phyloP scores from a whole-genome alignment of 2,329 filamentous ascomycete genomes.

The Plenodomus lindquistii region DNA sequence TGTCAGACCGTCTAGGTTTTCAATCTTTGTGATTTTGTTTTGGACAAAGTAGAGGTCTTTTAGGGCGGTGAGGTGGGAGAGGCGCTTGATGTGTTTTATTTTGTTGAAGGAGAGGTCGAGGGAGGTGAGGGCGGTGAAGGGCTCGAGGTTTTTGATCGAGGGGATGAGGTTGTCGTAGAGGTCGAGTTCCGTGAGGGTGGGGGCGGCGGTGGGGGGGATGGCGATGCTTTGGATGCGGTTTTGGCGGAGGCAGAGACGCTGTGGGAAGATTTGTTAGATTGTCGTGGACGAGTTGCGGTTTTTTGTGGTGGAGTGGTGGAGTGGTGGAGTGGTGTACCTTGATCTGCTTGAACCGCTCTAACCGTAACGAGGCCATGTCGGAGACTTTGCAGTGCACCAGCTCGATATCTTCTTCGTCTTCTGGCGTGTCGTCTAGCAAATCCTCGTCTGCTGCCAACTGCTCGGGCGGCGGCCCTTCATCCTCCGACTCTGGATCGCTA shows the following conservation, averaged over 20 bases:
- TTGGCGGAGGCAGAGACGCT: slow-evolving; percentile 85
- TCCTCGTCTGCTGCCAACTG: slow-evolving; percentile 50
- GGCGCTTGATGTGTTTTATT: slow-evolving; percentile 95
- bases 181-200: slow-evolving; percentile 79
- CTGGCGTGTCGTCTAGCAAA: slow-evolving; percentile 61
- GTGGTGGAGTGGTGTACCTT: slow-evolving; percentile 49
- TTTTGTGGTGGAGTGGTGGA: neutral
- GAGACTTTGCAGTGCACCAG: slow-evolving; percentile 84
- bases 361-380: slow-evolving; percentile 75
- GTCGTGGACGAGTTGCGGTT: neutral
- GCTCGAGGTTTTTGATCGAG: slow-evolving; percentile 82
- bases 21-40: slow-evolving; percentile 89
- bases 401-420: slow-evolving; percentile 68
- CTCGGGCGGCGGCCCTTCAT: slow-evolving; percentile 48
- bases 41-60: slow-evolving; percentile 90
- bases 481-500: slow-evolving; percentile 82
- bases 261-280: slow-evolving; percentile 12
- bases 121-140: slow-evolving; percentile 72
- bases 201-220: slow-evolving; percentile 67
- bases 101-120: slow-evolving; percentile 98
- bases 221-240: slow-evolving; percentile 84
- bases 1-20: slow-evolving; percentile 75
- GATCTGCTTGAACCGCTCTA: slow-evolving; percentile 80
- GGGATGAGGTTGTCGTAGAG: slow-evolving; percentile 95
- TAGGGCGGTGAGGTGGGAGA: slow-evolving; percentile 75